Base-by-base conservation (phyloP, 768 basidiomycete genomes). In the Hypholoma fasciculare region DNA sequence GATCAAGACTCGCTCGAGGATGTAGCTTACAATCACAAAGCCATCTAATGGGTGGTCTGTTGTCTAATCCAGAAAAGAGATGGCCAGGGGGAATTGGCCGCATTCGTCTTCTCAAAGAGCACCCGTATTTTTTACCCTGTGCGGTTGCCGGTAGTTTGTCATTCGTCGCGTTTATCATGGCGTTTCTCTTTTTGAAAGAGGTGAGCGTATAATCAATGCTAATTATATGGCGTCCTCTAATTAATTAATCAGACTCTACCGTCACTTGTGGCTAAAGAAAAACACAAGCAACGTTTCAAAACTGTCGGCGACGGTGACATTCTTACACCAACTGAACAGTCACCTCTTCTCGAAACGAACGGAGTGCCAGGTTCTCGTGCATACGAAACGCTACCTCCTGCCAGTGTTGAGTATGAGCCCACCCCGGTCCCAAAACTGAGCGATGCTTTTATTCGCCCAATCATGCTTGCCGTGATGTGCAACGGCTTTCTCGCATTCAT, bases 1-100 rank as follows among this genome's bases (percentile, higher is more conserved):
- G 39, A 36, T 30, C 7, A 14, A 17, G 27, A 12, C 4, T 9
- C 14, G 4, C 34, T 42, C 6, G 40, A 40, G 7, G 55, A 1
- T 34, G 16, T 34, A 38, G 4, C 27, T 26, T 13, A 27, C 30
- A 12, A 7, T 7, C 7, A 2, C 13, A 19, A 39, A 89, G 89
- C 1, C 89, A 89, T 14, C 73, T 84, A 23, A 72, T 90, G 2
- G 89, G 89, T 36, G 90, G 90, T 17, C 59, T 80, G 7, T 69
- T 92, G 3, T 81, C 87, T 5, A 79, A 80, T 40, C 85, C 90
- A 1, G 81, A 77, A 11, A 78, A 63, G 48, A 80, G 78, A 38
- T 90, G 88, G 74, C 88, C 88, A 4, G 61, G 72, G 23, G 64
- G 78, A 1, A 83, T 90, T 54, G 87, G 87, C 12, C 66, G 73